A percentile compares a stretch with the other conserved stretches of the same genome.
Conservation (phyloP, 148 eudicot species). For the Linanthus parryae region DNA sequence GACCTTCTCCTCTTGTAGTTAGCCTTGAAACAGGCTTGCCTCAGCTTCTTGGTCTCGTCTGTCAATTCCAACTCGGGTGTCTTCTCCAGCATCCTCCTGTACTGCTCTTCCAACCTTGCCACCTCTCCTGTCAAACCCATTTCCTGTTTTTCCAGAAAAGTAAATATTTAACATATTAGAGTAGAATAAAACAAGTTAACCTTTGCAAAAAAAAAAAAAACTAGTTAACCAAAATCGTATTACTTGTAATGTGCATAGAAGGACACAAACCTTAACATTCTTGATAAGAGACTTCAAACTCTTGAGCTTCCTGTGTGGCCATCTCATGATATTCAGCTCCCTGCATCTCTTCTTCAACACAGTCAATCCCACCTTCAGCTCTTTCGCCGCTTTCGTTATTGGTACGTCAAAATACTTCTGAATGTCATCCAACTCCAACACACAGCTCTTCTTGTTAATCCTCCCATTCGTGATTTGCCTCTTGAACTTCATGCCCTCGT, state of each 20-base stretch:
- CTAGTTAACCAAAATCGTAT: too few relatives aligned
- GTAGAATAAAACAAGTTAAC: too few relatives aligned
- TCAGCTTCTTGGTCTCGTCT: slow-evolving; percentile 44
- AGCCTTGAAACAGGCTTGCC: slow-evolving; percentile 78
- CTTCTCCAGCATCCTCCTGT: slow-evolving; percentile 40
- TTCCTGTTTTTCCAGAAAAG: slow-evolving; percentile 32
- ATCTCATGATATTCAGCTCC: slow-evolving; percentile 39
- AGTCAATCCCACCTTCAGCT: slow-evolving; percentile 70
- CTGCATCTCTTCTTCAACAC: slow-evolving; percentile 83
- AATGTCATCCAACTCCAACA: slow-evolving; percentile 48
- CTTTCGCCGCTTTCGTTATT: slow-evolving; percentile 64
- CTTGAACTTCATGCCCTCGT: not conserved
- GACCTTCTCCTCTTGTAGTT: slow-evolving; percentile 58
- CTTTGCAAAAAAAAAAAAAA: too few relatives aligned
- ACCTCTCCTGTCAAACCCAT: slow-evolving; percentile 36
- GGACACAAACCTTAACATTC: slow-evolving; percentile 53
- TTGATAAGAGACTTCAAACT: slow-evolving; percentile 54
- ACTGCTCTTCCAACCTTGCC: slow-evolving; percentile 48
- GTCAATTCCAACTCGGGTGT: slow-evolving; percentile 51
- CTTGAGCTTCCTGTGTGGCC: slow-evolving; percentile 55
- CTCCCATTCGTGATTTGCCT: too few relatives aligned
- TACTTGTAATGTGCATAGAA: too few relatives aligned
- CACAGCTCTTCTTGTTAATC: too few relatives aligned
- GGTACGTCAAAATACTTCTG: slow-evolving; percentile 66
- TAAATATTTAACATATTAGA: too few relatives aligned